Evolutionary conservation across 164 flowering plant species (phyloP).

Genomic region (Vitis amurensis): DNA sequence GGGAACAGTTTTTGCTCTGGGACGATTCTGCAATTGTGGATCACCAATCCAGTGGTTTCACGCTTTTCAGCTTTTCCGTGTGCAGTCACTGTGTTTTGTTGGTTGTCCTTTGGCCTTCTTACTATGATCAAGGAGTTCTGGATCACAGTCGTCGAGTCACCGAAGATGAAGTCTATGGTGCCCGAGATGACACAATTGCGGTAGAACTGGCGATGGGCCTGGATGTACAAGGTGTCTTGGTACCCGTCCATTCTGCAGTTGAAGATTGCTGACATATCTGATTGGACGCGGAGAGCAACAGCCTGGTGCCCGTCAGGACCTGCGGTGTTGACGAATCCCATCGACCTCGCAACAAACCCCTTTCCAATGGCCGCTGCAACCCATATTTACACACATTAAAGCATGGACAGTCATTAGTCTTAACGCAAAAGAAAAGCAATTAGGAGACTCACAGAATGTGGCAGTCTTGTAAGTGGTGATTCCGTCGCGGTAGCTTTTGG

Average conservation of each 20-base stretch:
- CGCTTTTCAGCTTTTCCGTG: slow-evolving; percentile 28
- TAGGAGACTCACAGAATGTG: slow-evolving; percentile 29
- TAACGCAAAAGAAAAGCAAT: background rate
- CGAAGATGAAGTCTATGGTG: slow-evolving; percentile 50
- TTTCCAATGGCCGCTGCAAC: slow-evolving; percentile 34
- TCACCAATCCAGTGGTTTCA: slow-evolving; percentile 29
- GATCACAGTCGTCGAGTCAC: slow-evolving; percentile 36
- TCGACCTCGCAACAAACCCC: slow-evolving; percentile 33
- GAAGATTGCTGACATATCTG: slow-evolving; percentile 40
- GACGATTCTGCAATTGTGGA: slow-evolving; percentile 42
- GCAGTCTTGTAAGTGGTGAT: slow-evolving; percentile 31
- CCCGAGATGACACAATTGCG: slow-evolving; percentile 42
- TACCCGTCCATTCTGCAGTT: slow-evolving; percentile 41
- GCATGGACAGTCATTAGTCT: too few relatives aligned
- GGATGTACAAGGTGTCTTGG: slow-evolving; percentile 45
- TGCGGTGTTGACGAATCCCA: slow-evolving; percentile 49
- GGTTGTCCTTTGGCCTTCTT: slow-evolving; percentile 23
- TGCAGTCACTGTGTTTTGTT: slow-evolving; percentile 38
- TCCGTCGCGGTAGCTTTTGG: slow-evolving; percentile 21
- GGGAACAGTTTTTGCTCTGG: slow-evolving; percentile 27
- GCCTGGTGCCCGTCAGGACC: slow-evolving; percentile 43
- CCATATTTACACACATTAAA: too few relatives aligned
- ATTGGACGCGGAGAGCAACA: slow-evolving; percentile 37
- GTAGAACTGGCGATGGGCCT: slow-evolving; percentile 44
- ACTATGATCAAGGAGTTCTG: slow-evolving; percentile 47